A percentile compares a stretch with the other conserved stretches of the same genome.
Conservation (phyloP, 2,329 filamentous ascomycete species). For the Diaporthe caulivora region DNA sequence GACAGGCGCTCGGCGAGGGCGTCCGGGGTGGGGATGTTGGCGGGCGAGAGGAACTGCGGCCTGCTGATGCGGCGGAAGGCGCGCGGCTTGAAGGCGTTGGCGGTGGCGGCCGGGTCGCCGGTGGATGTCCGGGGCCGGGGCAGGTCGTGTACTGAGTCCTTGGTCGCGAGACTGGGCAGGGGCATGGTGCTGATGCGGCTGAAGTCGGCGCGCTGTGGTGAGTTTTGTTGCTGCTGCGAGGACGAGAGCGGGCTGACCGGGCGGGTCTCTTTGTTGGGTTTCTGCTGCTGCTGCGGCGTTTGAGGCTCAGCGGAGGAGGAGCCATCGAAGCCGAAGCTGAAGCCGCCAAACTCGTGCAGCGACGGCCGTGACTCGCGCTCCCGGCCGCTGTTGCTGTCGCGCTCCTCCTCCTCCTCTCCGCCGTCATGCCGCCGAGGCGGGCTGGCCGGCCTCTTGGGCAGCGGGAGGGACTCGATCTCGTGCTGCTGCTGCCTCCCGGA, state of each 20-base stretch:
- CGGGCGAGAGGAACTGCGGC: slow-evolving; percentile 37
- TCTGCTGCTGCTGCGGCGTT: slow-evolving; percentile 4
- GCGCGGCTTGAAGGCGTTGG: slow-evolving; percentile 33
- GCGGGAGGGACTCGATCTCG: neutral
- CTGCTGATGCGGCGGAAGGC: slow-evolving; percentile 39
- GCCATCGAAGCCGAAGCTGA: slow-evolving; percentile 31
- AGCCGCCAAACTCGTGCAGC: slow-evolving; percentile 22
- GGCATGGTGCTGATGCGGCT: slow-evolving; percentile 37
- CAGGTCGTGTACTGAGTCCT: neutral
- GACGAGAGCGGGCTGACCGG: slow-evolving; percentile 29
- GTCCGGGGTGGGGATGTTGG: slow-evolving; percentile 29
- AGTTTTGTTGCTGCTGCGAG: neutral
- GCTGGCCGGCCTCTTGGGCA: slow-evolving; percentile 34
- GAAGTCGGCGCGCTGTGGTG: slow-evolving; percentile 26
- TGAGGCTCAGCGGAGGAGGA: neutral
- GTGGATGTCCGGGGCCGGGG: slow-evolving; percentile 33
- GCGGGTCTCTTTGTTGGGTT: neutral
- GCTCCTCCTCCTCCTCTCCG: neutral
- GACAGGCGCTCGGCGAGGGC: slow-evolving; percentile 37
- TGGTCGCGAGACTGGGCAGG: slow-evolving; percentile 15
- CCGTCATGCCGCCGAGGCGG: slow-evolving; percentile 27
- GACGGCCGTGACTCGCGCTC: slow-evolving; percentile 25
- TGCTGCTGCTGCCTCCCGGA: neutral
- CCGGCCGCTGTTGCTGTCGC: neutral
- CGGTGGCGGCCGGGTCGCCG: slow-evolving; percentile 23